Evolutionary conservation across 306 rosid genomes (phyloP).

Genomic region (Castanea sativa): DNA sequence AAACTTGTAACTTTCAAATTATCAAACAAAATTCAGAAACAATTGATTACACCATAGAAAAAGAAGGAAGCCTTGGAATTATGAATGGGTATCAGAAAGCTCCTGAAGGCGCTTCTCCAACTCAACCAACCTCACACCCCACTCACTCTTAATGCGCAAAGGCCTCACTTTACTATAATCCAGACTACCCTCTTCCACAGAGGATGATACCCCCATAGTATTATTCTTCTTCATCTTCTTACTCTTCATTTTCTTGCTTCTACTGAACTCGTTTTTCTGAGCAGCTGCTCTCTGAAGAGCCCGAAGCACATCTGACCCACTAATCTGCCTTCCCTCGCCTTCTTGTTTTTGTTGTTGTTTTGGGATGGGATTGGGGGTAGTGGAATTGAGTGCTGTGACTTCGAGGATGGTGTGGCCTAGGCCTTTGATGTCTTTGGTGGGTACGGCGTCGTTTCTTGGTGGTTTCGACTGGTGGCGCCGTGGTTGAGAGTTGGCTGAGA

Average conservation of each 20-base stretch:
- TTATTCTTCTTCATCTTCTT: constrained; percentile 19
- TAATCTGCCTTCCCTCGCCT: constrained; percentile 33
- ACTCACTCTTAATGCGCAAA: constrained; percentile 38
- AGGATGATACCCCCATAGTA: constrained; percentile 13
- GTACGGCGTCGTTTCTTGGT: not conserved
- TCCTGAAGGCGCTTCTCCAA: constrained; percentile 55
- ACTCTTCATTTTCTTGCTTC: constrained; percentile 32
- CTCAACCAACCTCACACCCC: constrained; percentile 51
- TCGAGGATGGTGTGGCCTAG: constrained; percentile 28
- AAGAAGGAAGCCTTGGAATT: not conserved
- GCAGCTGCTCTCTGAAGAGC: constrained; percentile 60
- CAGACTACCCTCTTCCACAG: constrained; percentile 26
- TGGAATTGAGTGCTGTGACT: constrained; percentile 16
- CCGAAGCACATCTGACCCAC: constrained; percentile 68
- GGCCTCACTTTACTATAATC: constrained; percentile 44
- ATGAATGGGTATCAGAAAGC: constrained; percentile 39
- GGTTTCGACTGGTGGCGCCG: constrained; percentile 3
- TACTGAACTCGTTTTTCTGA: constrained; percentile 17
- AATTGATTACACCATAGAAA: not conserved
- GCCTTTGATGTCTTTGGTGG: constrained; percentile 9
- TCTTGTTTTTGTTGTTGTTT: not conserved
- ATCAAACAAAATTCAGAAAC: not conserved
- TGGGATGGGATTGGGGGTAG: constrained; percentile 9
- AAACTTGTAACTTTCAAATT: not conserved
- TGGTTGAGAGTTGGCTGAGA: constrained; percentile 32